Percentiles rank a stretch among this genome's conserved stretches.
Evolutionary conservation across 78 protist genomes (phyloP).

Genomic region (Tieghemostelium lacteum): DNA sequence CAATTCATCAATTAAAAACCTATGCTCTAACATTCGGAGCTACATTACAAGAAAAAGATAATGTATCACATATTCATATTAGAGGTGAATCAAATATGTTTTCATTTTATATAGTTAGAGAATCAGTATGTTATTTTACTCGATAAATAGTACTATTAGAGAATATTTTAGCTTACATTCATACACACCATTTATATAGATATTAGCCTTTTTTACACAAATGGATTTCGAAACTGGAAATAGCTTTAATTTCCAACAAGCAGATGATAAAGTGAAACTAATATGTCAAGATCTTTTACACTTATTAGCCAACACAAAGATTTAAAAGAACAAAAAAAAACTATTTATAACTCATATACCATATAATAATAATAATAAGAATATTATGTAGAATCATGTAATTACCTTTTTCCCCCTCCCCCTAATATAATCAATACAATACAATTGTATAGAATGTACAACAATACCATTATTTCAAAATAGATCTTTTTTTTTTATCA

Average conservation of each 20-base stretch:
- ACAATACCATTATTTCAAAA: too few species aligned
- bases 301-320: slow-evolving; percentile 42
- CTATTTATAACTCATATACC: too few species aligned
- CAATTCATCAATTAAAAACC: slow-evolving; percentile 74
- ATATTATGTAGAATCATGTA: too few species aligned
- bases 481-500: too few species aligned
- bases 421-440: too few species aligned
- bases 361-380: too few species aligned
- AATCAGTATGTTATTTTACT: slow-evolving; percentile 28
- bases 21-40: slow-evolving; percentile 70
- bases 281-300: slow-evolving; percentile 51
- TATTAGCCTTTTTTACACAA: slow-evolving; percentile 64
- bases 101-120: slow-evolving; percentile 71
- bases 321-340: too few species aligned
- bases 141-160: not conserved
- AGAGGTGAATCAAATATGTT: slow-evolving; percentile 70
- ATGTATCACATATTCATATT: slow-evolving; percentile 68
- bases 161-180: too few species aligned
- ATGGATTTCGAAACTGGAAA: slow-evolving; percentile 73
- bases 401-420: too few species aligned
- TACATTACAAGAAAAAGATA: slow-evolving; percentile 66
- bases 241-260: slow-evolving; percentile 52
- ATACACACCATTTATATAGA: slow-evolving; percentile 9
- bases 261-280: slow-evolving; percentile 60
- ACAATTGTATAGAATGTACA: too few species aligned